Evolutionary conservation across 768 basidiomycete species (phyloP).

Genomic region (Sporobolomyces roseus): DNA sequence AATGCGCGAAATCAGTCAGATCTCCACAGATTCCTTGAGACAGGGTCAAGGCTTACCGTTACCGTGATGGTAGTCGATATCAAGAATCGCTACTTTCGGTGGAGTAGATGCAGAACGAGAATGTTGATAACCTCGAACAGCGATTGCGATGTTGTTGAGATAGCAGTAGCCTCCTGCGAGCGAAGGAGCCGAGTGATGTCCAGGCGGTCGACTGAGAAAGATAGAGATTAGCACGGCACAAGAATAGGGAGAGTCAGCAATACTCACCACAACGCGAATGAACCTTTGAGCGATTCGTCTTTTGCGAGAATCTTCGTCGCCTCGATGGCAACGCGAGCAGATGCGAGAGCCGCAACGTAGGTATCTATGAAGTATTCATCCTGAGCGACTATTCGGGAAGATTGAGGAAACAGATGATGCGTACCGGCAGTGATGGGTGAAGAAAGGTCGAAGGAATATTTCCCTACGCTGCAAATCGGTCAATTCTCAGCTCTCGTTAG

Average conservation of each 20-base stretch:
- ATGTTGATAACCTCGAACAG: constrained; percentile 46
- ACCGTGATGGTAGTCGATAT: constrained; percentile 52
- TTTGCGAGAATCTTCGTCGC: no score
- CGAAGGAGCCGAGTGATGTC: constrained; percentile 47
- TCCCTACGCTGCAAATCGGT: no score
- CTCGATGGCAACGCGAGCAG: no score
- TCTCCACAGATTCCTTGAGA: not conserved
- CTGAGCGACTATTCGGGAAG: no score
- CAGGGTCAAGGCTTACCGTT: constrained; percentile 47
- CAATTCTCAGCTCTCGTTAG: no score
- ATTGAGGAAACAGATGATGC: no score
- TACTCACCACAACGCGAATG: constrained; percentile 28
- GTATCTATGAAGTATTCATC: no score
- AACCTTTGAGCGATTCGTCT: not conserved
- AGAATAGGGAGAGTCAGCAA: not conserved
- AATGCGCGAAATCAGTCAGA: not conserved
- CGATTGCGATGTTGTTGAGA: constrained; percentile 49
- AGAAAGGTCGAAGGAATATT: constrained; percentile 49
- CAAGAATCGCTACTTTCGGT: constrained; percentile 47
- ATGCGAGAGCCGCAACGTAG: constrained; percentile 44
- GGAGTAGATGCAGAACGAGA: not conserved
- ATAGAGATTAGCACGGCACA: no score
- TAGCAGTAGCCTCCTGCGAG: constrained; percentile 51
- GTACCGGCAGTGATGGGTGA: constrained; percentile 48
- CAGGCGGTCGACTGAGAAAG: constrained; percentile 46